Base-by-base conservation (phyloP, 331 rosid species). In the Rosa hybrid region DNA sequence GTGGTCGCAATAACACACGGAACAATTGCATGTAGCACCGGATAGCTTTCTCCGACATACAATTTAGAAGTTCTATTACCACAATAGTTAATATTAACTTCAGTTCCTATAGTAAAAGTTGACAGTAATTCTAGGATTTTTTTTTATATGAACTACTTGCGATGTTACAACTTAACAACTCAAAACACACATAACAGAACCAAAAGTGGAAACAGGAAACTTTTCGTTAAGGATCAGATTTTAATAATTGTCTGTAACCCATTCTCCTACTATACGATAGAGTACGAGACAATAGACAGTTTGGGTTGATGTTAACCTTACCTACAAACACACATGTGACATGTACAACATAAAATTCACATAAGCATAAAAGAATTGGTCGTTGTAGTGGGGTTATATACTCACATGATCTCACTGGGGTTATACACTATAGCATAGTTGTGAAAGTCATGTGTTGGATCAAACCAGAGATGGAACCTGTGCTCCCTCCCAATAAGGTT, bases 391-490 rank as follows among this genome's bases (percentile, higher is more conserved):
- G 49, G 42, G 57, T 21, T 13, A 13, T 21, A 68, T 71, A 85
- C 75, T 86, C 85, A 93, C 99, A 93, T 90, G 88, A 96, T 96
- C 86, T 96, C 98, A 74, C 25, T 86, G 60, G 94, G 90, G 77
- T 84, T 88, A 96, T 98, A 96, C 5, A 90, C 81, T 65, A 96
- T 78, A 38, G 97, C 98, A 56, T 96, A 96, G 78, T 88, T 75
- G 81, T 93, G 99, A 80, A 88, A 96, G 77, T 90, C 89, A 80
- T 90, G 84, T 8, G 99, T 86, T 50, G 99, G 98, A 77, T 93
- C 96, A 74, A 96, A 93, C 99, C 99, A 96, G 77, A 96, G 94
- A 67, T 93, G 94, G 80, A 93, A 86, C 79, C 12, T 81, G 87
- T 86, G 86, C 84, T 96, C 99, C 84, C 99, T 89, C 34, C 99